Base-by-base conservation (phyloP, 768 basidiomycete species). In the Pleurotus eryngii region DNA sequence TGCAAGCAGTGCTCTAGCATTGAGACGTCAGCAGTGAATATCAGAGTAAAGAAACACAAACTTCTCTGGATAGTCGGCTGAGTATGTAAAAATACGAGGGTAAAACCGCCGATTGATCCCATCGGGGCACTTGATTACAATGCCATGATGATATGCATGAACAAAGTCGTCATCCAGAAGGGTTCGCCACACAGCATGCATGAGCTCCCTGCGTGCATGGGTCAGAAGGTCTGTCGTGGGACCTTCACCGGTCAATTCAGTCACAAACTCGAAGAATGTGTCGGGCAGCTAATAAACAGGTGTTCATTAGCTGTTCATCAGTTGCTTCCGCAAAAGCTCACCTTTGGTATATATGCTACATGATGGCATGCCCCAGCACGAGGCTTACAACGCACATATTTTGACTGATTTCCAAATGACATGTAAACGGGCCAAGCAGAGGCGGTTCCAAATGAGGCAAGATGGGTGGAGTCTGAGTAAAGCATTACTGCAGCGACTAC, bases 371-470 rank as follows among this genome's bases (percentile, higher is more conserved):
- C 59, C 26, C 65, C 63, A 0, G 60, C 59, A 1, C 57, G 60
- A 0, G 74, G 75, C 20, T 68, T 67, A 7, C 50, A 60, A 0
- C 69, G 64, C 1, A 59, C 56, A 49, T 76, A 75, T 56, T 80
- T 79, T 1, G 72, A 76, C 11, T 70, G 64, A 27, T 73, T 72
- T 0, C 74, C 74, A 49, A 77, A 67, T 45, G 58, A 73, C 0
- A 71, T 39, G 55, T 80, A 81, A 0, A 75, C 51, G 2, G 76
- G 77, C 76, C 74, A 79, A 5, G 76, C 62, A 0, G 63, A 61
- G 0, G 72, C 67, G 26, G 54, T 64, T 0, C 75, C 74, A 59
- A 77, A 77, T 4, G 65, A 61, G 0, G 72, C 57, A 7, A 76
- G 65, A 55, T 73, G 71, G 0, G 72, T 77, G 0, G 67, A 67